These are phyloP conservation scores for Dictyostelium purpureum DNA, from an alignment of 78 protist species.

Conservation along the genomic window DNA sequence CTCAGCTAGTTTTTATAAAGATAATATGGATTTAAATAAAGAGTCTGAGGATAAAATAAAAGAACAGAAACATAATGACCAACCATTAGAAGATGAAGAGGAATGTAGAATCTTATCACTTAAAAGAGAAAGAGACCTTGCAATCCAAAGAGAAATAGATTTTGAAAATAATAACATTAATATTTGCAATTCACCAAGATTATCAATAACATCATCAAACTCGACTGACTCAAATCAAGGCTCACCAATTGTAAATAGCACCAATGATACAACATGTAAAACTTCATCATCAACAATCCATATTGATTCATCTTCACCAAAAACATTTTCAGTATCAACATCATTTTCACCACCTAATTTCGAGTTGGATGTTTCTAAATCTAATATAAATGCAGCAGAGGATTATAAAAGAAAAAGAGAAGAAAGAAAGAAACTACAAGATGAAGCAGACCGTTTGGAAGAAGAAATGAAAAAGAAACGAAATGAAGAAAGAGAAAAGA, in stretches of 20 bases:
- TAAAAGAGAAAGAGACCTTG: not conserved
- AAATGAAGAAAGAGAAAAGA: slow-evolving; percentile 6
- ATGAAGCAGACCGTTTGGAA: not conserved
- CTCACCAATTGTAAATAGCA: not conserved
- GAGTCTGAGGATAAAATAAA: not conserved
- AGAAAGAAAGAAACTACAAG: not conserved
- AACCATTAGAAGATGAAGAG: not conserved
- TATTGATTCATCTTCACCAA: not conserved
- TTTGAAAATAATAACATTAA: not conserved
- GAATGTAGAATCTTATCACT: not conserved
- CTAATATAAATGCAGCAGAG: not conserved
- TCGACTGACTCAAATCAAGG: not conserved
- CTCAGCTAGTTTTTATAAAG: not conserved
- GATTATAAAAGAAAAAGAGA: not conserved
- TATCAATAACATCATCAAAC: not conserved
- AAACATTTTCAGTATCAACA: not conserved
- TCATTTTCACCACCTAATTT: slow-evolving; percentile 11
- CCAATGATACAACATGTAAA: not conserved
- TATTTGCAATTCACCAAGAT: not conserved
- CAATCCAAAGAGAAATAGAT: not conserved
- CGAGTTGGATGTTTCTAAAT: not conserved
- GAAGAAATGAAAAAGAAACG: not conserved
- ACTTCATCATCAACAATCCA: not conserved
- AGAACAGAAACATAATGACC: not conserved
- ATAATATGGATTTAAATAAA: not conserved